Conservation (phyloP, 371 early-diverging fungal genomes). For the Mucor indicus region DNA sequence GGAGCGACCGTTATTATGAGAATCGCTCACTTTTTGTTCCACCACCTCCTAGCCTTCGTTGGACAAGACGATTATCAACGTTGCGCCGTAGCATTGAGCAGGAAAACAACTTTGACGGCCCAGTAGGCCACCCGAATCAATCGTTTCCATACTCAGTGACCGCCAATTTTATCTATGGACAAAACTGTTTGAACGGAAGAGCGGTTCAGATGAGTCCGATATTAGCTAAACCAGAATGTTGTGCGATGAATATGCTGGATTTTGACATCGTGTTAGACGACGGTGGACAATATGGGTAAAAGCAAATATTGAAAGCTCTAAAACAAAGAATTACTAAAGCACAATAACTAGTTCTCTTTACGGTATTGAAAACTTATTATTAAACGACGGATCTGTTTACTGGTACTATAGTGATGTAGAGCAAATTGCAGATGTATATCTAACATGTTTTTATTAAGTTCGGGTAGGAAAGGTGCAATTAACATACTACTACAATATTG, state of each 20-base stretch:
- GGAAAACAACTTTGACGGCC: background rate
- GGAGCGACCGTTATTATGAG: background rate
- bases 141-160: background rate
- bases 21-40: background rate
- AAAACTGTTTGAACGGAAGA: constrained; percentile 4
- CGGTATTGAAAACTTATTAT: constrained; percentile 19
- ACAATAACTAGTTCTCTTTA: constrained; percentile 17
- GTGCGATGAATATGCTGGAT: background rate
- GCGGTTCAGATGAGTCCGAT: constrained; percentile 2
- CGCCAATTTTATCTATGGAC: background rate
- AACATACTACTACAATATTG: constrained; percentile 19
- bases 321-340: too few species aligned
- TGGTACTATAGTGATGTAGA: constrained; percentile 19
- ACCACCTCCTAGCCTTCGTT: constrained; percentile 4
- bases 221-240: background rate
- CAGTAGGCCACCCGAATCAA: background rate
- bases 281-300: constrained; percentile 19
- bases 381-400: constrained; percentile 23
- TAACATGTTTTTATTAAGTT: constrained; percentile 6
- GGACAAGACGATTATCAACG: constrained; percentile 3
- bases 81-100: background rate
- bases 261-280: constrained; percentile 12
- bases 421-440: background rate
- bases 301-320: too few species aligned
- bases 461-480: constrained; percentile 18